Conservation (phyloP, 1,284 basidiomycete species). For the Cutaneotrichosporon sp. region DNA sequence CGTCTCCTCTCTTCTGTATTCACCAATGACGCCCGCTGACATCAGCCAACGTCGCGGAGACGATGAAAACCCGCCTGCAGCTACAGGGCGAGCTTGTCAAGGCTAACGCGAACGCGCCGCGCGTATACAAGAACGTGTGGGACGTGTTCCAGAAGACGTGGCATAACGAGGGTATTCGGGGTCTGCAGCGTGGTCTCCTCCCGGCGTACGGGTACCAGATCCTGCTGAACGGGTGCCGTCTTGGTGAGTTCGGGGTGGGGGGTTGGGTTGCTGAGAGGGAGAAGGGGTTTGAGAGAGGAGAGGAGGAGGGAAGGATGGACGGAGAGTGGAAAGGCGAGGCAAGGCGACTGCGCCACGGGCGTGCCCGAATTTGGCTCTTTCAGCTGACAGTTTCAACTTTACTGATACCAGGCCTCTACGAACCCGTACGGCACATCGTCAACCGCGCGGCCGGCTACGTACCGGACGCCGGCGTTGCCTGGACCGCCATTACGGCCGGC, state of each 20-base stretch:
- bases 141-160: constrained; percentile 89
- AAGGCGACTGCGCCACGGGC: too few species aligned
- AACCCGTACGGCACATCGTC: constrained; percentile 74
- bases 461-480: constrained; percentile 65
- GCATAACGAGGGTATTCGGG: constrained; percentile 83
- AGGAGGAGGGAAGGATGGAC: too few species aligned
- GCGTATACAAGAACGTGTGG: constrained; percentile 82
- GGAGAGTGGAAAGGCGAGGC: too few species aligned
- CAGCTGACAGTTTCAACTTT: too few species aligned
- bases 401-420: constrained; percentile 75
- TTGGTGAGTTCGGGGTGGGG: constrained; percentile 61
- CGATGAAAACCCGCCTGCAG: constrained; percentile 90
- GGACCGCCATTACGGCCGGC: constrained; percentile 78
- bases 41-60: constrained; percentile 64
- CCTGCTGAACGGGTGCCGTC: constrained; percentile 86
- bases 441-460: constrained; percentile 69
- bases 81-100: constrained; percentile 89
- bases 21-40: constrained; percentile 3
- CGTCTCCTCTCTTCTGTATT: too few species aligned
- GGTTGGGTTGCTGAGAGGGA: too few species aligned
- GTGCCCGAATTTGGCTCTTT: too few species aligned
- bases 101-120: constrained; percentile 60
- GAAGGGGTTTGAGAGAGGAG: too few species aligned
- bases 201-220: constrained; percentile 96
- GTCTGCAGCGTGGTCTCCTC: constrained; percentile 84